Evolutionary conservation across 177 flowering plant genomes (phyloP).

Genomic region (Telopea speciosissima): DNA sequence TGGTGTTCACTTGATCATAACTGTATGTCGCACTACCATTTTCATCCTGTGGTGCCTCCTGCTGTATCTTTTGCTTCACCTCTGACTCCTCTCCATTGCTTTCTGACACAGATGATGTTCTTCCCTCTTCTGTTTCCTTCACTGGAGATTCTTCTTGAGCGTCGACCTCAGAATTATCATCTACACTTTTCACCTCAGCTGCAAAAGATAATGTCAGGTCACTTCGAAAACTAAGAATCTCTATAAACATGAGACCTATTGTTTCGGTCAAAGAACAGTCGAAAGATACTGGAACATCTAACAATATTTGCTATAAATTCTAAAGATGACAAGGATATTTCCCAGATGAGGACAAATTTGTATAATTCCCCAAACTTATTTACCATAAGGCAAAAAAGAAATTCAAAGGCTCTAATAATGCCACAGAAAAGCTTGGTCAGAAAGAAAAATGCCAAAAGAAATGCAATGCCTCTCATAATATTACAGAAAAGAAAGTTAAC

Average conservation of each 20-base stretch:
- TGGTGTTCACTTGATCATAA: conserved; percentile 75
- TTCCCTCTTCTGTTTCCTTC: conserved; percentile 27
- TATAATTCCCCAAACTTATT: not conserved
- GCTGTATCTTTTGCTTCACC: conserved; percentile 31
- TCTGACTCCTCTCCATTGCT: conserved; percentile 46
- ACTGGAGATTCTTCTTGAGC: conserved; percentile 30
- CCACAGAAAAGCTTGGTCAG: not conserved
- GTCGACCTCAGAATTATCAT: conserved; percentile 28
- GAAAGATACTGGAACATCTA: not conserved
- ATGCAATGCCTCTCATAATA: no score
- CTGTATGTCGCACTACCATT: conserved; percentile 43
- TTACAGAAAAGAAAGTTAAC: no score
- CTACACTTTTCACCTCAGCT: conserved; percentile 34
- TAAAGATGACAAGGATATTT: not conserved
- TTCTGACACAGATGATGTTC: conserved; percentile 29
- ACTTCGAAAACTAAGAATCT: not conserved
- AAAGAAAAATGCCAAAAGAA: no score
- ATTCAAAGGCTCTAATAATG: not conserved
- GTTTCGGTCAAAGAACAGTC: not conserved
- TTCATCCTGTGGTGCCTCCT: conserved; percentile 19
- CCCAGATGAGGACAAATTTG: no score
- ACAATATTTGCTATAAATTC: not conserved
- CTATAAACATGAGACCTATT: not conserved
- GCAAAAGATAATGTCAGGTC: conserved; percentile 9
- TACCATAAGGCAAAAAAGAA: not conserved